Evolutionary conservation across 352 stramenopile species (phyloP), one percentile per base, ranked within the genome.

Genomic region (Phytopythium oedochilum): DNA sequence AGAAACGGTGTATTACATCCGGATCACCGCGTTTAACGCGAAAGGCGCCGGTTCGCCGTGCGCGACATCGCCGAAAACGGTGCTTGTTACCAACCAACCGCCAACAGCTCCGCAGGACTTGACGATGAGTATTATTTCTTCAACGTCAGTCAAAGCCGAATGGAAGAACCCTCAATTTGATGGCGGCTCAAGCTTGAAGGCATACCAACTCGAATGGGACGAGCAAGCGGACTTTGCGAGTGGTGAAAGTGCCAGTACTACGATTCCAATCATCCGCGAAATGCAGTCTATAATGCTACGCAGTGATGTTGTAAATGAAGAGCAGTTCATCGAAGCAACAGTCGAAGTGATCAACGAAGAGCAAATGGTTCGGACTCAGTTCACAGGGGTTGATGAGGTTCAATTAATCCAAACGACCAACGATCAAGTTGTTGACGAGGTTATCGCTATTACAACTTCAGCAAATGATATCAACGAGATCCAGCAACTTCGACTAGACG

Each of bases 281-380:
- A 83, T 98, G 32, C 90, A 98, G 55, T 75, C 78, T 2, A 34
- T 98, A 15, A 70, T 83, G 17, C 56, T 98, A 5, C 77, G 75
- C 25, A 84, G 64, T 18, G 71, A 88, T 23, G 79, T 98, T 9
- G 71, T 96, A 6, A 92, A 96, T 44, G 96, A 98, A 70, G 88
- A 97, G 46, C 96, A 99, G 59, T 88, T 87, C 46, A 86, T 99
- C 7, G 78, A 96, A 59, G 93, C 88, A 0, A 97, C 91, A 0
- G 89, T 97, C 10, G 75, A 95, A 53, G 96, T 99, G 14, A 94
- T 80, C 17, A 99, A 99, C 63, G 96, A 99, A 65, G 69, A 95
- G 9, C 96, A 99, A 63, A 95, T 94, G 8, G 85, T 99, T 2
- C 92, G 92, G 12, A 97, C 81, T 2, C 71, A 63, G 3, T 93